These are phyloP conservation scores for Candida tammaniensis DNA, from an alignment of 805 yeast genomes.

Conservation along the genomic window DNA sequence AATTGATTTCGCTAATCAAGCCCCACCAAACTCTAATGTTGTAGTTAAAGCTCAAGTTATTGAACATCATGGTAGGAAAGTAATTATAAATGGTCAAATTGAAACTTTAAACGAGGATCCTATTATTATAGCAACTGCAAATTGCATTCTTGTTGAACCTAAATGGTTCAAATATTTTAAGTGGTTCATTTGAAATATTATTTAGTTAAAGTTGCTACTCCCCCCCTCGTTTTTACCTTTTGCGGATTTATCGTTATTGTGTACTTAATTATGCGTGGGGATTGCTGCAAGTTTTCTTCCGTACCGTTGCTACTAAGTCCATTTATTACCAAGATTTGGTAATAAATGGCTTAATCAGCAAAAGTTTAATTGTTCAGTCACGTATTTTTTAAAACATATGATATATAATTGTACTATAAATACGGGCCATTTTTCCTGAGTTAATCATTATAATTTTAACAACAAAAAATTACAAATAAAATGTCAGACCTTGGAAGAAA, in stretches of 20 bases:
- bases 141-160: slow-evolving; percentile 79
- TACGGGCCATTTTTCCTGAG: neutral
- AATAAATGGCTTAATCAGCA: too few species aligned
- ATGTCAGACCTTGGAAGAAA: slow-evolving; percentile 47
- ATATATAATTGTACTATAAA: slow-evolving; percentile 5
- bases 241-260: too few species aligned
- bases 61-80: slow-evolving; percentile 75
- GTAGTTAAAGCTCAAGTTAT: slow-evolving; percentile 65
- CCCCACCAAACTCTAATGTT: slow-evolving; percentile 60
- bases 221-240: too few species aligned
- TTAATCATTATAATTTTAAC: neutral
- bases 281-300: too few species aligned
- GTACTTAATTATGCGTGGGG: too few species aligned
- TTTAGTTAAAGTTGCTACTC: slow-evolving; percentile 5
- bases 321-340: too few species aligned
- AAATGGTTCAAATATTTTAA: slow-evolving; percentile 75
- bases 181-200: slow-evolving; percentile 31
- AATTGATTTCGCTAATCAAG: slow-evolving; percentile 63
- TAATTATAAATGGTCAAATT: slow-evolving; percentile 66
- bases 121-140: slow-evolving; percentile 54
- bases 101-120: slow-evolving; percentile 44
- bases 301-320: too few species aligned
- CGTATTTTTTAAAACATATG: too few species aligned
- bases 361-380: too few species aligned
- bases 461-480: slow-evolving; percentile 6